A percentile compares a stretch with the other conserved stretches of the same genome.
Evolutionary conservation across 495 filamentous ascomycete genomes (phyloP).

Genomic region (Neurospora sp.): DNA sequence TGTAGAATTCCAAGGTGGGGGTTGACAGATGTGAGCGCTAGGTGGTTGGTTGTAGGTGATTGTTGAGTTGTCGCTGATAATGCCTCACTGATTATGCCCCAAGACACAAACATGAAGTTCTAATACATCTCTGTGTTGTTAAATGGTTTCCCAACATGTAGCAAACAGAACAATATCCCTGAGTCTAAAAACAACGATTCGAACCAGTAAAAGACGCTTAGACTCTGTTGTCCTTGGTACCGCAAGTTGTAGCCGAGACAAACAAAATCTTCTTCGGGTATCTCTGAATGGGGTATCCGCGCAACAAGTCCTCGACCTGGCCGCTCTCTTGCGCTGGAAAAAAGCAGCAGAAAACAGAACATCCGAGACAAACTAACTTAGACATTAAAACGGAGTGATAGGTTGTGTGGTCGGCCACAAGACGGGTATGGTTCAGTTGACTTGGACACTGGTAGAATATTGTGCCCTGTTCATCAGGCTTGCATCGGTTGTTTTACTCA

Average conservation of each 20-base stretch:
- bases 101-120: not conserved
- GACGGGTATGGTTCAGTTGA: not conserved
- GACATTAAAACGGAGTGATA: not conserved
- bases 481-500: not conserved
- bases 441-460: not conserved
- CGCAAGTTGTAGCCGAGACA: not conserved
- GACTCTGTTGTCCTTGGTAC: not conserved
- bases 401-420: not conserved
- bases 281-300: not conserved
- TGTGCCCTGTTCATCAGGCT: not conserved
- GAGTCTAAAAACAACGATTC: not conserved
- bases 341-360: not conserved
- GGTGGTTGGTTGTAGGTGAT: not conserved
- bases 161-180: not conserved
- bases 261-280: not conserved
- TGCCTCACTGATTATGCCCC: not conserved
- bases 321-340: not conserved
- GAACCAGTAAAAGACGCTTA: not conserved
- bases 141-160: not conserved
- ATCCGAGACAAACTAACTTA: not conserved
- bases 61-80: not conserved
- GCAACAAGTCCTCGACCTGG: not conserved
- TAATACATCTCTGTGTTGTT: not conserved
- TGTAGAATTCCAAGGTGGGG: not conserved
- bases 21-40: not conserved